Evolutionary conservation across 495 filamentous ascomycete species (phyloP).

Genomic region (Apiosordaria backusii): DNA sequence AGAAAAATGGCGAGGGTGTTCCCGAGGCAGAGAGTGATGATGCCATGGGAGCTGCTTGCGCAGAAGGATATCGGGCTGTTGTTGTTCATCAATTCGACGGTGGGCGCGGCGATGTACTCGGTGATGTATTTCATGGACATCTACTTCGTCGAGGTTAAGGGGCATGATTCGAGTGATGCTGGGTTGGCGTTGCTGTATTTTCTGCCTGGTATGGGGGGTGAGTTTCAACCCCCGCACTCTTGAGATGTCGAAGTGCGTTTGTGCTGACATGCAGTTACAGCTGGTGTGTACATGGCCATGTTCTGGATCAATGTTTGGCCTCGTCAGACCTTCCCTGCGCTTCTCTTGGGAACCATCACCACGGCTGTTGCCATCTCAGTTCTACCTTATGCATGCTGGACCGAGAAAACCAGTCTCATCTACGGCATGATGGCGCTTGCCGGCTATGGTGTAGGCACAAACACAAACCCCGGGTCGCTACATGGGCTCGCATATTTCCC

Average conservation of each 20-base stretch:
- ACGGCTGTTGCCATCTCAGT: conserved; percentile 48
- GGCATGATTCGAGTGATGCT: conserved; percentile 42
- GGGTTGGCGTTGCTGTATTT: conserved; percentile 52
- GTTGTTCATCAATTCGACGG: conserved; percentile 51
- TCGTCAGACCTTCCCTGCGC: conserved; percentile 50
- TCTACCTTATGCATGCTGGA: conserved; percentile 47
- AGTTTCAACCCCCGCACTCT: conserved; percentile 18
- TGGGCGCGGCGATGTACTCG: conserved; percentile 49
- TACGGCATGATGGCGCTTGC: conserved; percentile 60
- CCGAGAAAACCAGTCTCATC: conserved; percentile 38
- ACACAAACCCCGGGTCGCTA: conserved; percentile 31
- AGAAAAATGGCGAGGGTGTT: conserved; percentile 39
- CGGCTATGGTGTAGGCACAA: conserved; percentile 57
- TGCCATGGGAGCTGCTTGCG: conserved; percentile 51
- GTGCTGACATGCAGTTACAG: conserved; percentile 23
- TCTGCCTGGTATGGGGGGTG: conserved; percentile 43
- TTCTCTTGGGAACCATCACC: conserved; percentile 47
- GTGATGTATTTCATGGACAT: conserved; percentile 60
- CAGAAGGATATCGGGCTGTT: conserved; percentile 51
- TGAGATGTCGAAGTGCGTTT: neutral
- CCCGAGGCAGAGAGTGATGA: conserved; percentile 52
- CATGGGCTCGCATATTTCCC: conserved; percentile 56
- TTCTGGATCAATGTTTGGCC: conserved; percentile 55
- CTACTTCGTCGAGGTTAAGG: conserved; percentile 55
- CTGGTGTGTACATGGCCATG: conserved; percentile 52